These are phyloP conservation scores for Hsuehochloa calcarea DNA, from an alignment of 176 grass and related monocot genomes.

Conservation along the genomic window DNA sequence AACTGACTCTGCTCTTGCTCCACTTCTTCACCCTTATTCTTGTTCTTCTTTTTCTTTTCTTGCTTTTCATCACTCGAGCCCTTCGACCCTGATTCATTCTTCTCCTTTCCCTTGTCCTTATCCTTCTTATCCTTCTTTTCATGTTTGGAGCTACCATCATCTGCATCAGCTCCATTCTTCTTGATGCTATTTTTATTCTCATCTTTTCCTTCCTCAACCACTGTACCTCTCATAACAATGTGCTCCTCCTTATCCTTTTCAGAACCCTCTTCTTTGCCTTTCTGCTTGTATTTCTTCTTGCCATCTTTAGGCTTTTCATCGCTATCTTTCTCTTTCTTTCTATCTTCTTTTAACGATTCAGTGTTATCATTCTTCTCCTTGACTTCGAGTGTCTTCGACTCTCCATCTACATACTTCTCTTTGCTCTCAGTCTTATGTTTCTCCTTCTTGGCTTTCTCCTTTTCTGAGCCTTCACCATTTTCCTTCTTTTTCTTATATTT, in stretches of 20 bases:
- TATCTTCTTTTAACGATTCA: no score
- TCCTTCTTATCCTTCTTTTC: background rate
- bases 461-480: background rate
- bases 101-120: constrained; percentile 14
- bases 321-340: no score
- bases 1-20: background rate
- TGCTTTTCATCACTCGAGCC: constrained; percentile 2
- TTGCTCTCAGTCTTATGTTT: constrained; percentile 6
- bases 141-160: background rate
- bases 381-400: no score
- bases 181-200: background rate
- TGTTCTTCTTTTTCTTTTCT: constrained; percentile 34
- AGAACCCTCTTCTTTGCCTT: no score
- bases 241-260: no score
- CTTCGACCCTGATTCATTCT: constrained; percentile 4
- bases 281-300: no score
- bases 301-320: no score
- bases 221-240: no score
- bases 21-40: background rate
- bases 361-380: no score
- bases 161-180: background rate
- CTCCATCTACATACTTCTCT: background rate
- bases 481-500: constrained; percentile 24
- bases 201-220: no score
- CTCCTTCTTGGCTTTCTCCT: constrained; percentile 20